These are phyloP conservation scores for Closterium sp. DNA, from an alignment of 139 green algal genomes.

Conservation along the genomic window DNA sequence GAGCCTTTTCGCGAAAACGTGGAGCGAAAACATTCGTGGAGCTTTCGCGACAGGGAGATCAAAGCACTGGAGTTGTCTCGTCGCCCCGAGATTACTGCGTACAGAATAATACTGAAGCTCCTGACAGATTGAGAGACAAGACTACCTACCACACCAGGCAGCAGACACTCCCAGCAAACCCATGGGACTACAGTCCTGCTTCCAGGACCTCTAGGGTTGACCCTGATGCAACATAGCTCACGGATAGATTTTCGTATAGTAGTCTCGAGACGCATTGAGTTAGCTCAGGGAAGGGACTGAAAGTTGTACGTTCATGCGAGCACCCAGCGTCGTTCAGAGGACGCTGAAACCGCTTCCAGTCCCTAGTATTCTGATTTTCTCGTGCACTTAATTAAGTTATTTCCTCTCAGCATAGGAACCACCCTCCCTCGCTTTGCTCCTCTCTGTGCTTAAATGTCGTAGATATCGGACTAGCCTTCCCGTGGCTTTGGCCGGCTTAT, in stretches of 20 bases:
- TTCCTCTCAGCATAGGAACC: neutral
- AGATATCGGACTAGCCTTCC: neutral
- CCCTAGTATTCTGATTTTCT: neutral
- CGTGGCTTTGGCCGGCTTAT: neutral
- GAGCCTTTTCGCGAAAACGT: no score
- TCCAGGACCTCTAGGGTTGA: neutral
- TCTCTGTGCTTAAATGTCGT: neutral
- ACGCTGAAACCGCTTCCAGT: neutral
- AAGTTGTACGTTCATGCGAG: no score
- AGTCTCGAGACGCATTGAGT: neutral
- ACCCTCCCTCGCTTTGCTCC: neutral
- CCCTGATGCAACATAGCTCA: neutral
- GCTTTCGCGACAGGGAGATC: neutral
- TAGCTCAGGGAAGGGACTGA: neutral
- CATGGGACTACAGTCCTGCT: neutral
- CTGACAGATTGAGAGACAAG: neutral
- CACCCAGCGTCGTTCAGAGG: neutral
- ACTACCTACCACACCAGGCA: neutral
- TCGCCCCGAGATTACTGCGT: neutral
- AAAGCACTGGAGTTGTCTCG: neutral
- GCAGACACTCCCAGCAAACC: neutral
- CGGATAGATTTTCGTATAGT: neutral
- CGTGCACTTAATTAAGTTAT: neutral
- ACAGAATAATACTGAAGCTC: no score
- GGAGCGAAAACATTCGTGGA: neutral